phyloP scores from a whole-genome alignment of 305 asterid species.

The Fraxinus albicans region DNA sequence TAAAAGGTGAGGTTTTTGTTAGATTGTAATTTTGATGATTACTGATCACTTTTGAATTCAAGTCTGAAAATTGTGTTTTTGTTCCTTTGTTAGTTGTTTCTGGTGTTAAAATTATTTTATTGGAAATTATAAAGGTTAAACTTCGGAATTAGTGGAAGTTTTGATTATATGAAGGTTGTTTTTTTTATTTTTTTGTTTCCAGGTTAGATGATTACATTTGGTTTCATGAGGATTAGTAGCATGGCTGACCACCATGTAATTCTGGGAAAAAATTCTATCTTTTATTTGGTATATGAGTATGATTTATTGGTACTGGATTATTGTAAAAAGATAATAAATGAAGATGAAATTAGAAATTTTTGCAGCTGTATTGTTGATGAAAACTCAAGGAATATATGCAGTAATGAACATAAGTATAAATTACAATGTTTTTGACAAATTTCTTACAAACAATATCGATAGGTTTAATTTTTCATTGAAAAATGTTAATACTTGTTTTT shows the following conservation, averaged over 20 bases:
- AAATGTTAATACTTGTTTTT: not conserved
- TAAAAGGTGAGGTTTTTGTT: constrained; percentile 32
- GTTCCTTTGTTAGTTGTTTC: constrained; percentile 22
- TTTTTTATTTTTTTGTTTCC: not conserved
- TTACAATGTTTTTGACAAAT: not conserved
- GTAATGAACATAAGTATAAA: not conserved
- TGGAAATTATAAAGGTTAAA: constrained; percentile 27
- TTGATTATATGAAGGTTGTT: constrained; percentile 39
- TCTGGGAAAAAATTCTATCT: not conserved
- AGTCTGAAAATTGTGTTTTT: constrained; percentile 39
- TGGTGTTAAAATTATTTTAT: constrained; percentile 20
- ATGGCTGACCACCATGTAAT: constrained; percentile 14
- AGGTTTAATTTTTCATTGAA: not conserved
- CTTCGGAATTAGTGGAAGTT: constrained; percentile 32
- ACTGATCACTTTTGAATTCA: constrained; percentile 33
- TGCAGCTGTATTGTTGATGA: constrained; percentile 1
- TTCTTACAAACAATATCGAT: not conserved
- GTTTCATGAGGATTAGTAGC: constrained; percentile 28
- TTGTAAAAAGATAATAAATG: constrained; percentile 8
- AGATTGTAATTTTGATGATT: constrained; percentile 36
- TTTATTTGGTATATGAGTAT: constrained; percentile 21
- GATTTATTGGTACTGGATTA: constrained; percentile 20
- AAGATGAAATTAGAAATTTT: not conserved
- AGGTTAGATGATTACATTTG: constrained; percentile 18
- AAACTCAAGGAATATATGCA: not conserved